These are phyloP conservation scores for Entrophospora sp. DNA, from an alignment of 192 early-diverging fungal species.

Conservation along the genomic window DNA sequence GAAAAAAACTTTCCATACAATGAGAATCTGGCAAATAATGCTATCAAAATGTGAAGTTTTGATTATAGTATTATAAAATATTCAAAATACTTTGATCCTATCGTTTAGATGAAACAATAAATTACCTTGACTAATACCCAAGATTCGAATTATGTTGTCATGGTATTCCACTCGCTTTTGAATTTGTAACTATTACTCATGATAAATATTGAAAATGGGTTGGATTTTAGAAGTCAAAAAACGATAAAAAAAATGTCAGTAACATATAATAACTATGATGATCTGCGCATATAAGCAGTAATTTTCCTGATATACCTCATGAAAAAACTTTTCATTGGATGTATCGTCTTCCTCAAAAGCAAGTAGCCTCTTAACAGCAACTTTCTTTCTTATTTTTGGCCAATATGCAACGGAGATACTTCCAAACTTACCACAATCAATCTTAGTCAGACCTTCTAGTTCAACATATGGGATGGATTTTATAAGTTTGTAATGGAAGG, in stretches of 20 bases:
- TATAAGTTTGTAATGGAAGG: too few relatives aligned
- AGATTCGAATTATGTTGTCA: background rate
- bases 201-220: background rate
- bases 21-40: too few relatives aligned
- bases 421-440: slow-evolving; percentile 5
- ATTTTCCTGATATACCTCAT: background rate
- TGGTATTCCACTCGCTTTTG: slow-evolving; percentile 9
- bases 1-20: too few relatives aligned
- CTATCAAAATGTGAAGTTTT: too few relatives aligned
- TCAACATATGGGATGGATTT: too few relatives aligned
- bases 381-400: background rate
- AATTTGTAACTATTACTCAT: slow-evolving; percentile 1
- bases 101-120: too few relatives aligned
- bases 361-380: slow-evolving; percentile 3
- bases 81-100: too few relatives aligned
- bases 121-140: slow-evolving; percentile 1
- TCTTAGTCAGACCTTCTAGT: background rate
- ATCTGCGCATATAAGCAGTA: too few relatives aligned
- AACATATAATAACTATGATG: too few relatives aligned
- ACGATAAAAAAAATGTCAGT: too few relatives aligned
- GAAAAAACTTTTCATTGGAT: background rate
- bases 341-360: slow-evolving; percentile 2
- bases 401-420: background rate
- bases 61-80: too few relatives aligned
- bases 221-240: background rate